These are phyloP conservation scores for Cystobasidiaceae sp. DNA, from an alignment of 1,284 basidiomycete species.

Conservation along the genomic window DNA sequence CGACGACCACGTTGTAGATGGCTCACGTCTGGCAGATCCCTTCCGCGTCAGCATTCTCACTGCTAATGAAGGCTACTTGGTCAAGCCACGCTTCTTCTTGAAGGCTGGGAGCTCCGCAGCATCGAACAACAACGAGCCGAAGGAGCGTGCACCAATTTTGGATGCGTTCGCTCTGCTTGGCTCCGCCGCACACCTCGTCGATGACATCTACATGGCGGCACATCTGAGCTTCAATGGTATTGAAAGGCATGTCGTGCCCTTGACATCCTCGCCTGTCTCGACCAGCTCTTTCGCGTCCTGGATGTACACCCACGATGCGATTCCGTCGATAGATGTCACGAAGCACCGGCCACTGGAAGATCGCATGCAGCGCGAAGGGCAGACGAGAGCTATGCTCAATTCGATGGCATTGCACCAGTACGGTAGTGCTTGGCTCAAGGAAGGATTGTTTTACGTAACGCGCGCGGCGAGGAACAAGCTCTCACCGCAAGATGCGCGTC, in stretches of 20 bases:
- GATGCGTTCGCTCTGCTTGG: neutral
- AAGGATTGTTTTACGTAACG: slow-evolving; percentile 2
- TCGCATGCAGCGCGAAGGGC: slow-evolving; percentile 3
- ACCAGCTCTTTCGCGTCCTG: neutral
- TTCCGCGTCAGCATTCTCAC: slow-evolving; percentile 20
- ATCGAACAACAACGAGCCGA: neutral
- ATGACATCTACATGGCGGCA: slow-evolving; percentile 28
- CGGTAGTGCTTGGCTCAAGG: neutral
- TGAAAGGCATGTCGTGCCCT: slow-evolving; percentile 11
- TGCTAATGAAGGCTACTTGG: slow-evolving; percentile 24
- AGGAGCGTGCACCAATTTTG: neutral
- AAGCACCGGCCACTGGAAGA: slow-evolving; percentile 9
- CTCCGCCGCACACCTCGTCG: slow-evolving; percentile 20
- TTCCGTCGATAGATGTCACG: slow-evolving; percentile 27
- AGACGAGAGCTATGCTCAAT: slow-evolving; percentile 1
- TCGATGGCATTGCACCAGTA: neutral
- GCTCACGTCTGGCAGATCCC: neutral
- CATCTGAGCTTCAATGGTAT: slow-evolving; percentile 5
- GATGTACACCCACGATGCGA: neutral
- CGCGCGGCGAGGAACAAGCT: neutral
- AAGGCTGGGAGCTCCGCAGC: neutral
- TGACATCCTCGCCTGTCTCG: neutral
- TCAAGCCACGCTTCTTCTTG: slow-evolving; percentile 13
- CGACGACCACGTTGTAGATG: slow-evolving; percentile 13
- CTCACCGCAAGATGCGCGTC: neutral